Evolutionary conservation across 2,329 filamentous ascomycete species (phyloP), one percentile per base, ranked within the genome.

Genomic region (Colletotrichum costaricense): DNA sequence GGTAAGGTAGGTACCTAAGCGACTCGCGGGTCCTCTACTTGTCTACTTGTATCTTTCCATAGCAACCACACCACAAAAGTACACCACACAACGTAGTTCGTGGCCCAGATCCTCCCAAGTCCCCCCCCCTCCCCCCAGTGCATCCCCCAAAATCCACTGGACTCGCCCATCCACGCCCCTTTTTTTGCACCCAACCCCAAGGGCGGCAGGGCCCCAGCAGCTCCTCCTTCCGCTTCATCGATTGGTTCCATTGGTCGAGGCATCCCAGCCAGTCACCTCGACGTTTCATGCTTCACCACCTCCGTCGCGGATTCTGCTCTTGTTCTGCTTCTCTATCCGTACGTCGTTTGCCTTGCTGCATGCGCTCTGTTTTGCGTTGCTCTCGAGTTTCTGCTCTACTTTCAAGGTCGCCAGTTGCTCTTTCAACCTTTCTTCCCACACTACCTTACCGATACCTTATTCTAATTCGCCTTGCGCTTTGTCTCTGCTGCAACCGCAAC

Each of bases 201-300:
- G 14, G 38, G 38, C 38, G 14, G 14, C 69, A 60, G 38, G 38
- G 38, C 38, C 38, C 38, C 69, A 60, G 26, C 57, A 28, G 28
- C 69, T 62, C 55, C 46, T 49, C 57, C 35, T 54, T 28, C 49
- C 68, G 55, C 35, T 54, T 14, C 60, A 16, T 49, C 72, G 52
- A 78, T 78, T 78, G 77, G 76, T 69, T 56, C 72, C 58, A 78
- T 78, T 78, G 77, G 76, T 69, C 58, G 67, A 64, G 28, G 52
- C 57, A 76, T 70, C 76, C 76, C 73, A 76, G 76, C 70, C 74
- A 67, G 57, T 67, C 74, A 73, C 76, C 75, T 75, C 76, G 67
- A 78, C 78, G 79, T 80, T 81, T 81, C 79, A 81, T 75, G 74
- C 77, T 69, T 76, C 74, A 77, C 75, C 73, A 76, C 74, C 68